Evolutionary conservation across 2,329 filamentous ascomycete genomes (phyloP).

Genomic region (Sporothrix sp.): DNA sequence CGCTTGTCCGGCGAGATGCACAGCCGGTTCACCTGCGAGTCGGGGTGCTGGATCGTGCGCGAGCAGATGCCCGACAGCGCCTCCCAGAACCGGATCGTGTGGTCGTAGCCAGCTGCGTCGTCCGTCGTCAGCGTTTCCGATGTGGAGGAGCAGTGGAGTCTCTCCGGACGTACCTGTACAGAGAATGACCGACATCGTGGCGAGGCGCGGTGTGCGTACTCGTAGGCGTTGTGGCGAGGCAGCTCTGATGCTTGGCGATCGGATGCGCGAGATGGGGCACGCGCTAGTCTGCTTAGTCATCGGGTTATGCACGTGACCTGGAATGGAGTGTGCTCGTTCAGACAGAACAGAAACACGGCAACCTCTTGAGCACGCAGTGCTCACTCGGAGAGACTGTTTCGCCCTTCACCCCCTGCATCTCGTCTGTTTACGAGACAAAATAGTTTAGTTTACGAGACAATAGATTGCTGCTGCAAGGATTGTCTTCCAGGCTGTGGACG

Average conservation of each 20-base stretch:
- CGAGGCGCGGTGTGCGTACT: not conserved
- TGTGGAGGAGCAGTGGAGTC: no score
- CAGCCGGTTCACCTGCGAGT: slow-evolving; percentile 95
- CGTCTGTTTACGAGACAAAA: no score
- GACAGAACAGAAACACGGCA: no score
- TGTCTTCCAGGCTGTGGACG: no score
- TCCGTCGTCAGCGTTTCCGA: no score
- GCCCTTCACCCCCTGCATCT: no score
- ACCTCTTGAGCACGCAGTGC: no score
- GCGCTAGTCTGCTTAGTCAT: not conserved
- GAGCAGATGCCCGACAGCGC: slow-evolving; percentile 96
- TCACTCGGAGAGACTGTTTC: no score
- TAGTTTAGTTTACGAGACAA: no score
- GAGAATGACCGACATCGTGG: slow-evolving; percentile 50
- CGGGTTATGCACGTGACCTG: not conserved
- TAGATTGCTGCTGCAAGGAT: no score
- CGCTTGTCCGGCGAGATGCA: slow-evolving; percentile 98
- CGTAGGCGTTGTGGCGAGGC: not conserved
- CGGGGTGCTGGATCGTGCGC: slow-evolving; percentile 92
- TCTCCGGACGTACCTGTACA: slow-evolving; percentile 41
- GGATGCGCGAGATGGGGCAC: not conserved
- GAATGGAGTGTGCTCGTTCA: no score
- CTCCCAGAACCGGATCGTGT: slow-evolving; percentile 81
- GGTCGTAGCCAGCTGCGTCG: slow-evolving; percentile 53
- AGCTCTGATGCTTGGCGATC: not conserved